These are phyloP conservation scores for Tolypocladium guangdongense DNA, from an alignment of 2,329 filamentous ascomycete genomes.

Conservation along the genomic window DNA sequence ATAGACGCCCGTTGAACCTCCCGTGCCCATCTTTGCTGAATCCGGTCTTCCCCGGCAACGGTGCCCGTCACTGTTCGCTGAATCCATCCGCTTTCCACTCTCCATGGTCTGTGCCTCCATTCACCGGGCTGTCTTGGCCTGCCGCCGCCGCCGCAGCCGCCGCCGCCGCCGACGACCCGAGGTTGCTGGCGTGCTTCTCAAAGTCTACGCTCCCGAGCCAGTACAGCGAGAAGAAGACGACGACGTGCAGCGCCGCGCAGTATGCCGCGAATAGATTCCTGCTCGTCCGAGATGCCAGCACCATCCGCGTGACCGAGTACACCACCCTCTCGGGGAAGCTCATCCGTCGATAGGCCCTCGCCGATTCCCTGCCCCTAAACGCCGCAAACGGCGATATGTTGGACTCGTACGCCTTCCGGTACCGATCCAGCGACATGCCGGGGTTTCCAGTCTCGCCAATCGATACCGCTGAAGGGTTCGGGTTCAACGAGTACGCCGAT, in stretches of 20 bases:
- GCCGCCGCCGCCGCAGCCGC: conserved; percentile 35
- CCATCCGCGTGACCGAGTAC: conserved; percentile 82
- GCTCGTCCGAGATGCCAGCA: conserved; percentile 80
- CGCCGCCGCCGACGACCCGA: conserved; percentile 36
- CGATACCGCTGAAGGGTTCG: conserved; percentile 63
- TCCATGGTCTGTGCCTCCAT: conserved; percentile 8
- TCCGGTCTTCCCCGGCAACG: background rate
- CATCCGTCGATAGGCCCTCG: conserved; percentile 86
- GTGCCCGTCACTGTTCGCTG: conserved; percentile 19
- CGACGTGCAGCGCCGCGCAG: conserved; percentile 74
- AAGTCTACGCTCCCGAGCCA: conserved; percentile 64
- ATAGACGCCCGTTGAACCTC: background rate
- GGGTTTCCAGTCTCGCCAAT: conserved; percentile 44
- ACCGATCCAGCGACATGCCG: conserved; percentile 67
- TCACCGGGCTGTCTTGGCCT: conserved; percentile 21
- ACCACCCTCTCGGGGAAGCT: conserved; percentile 81
- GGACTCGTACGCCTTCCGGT: conserved; percentile 85
- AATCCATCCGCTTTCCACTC: conserved; percentile 58
- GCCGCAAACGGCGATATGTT: conserved; percentile 93
- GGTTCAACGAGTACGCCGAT: conserved; percentile 57
- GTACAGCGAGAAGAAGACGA: conserved; percentile 81
- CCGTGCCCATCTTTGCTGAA: background rate
- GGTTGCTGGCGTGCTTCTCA: conserved; percentile 46
- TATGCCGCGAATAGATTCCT: conserved; percentile 91
- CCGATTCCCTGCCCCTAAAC: conserved; percentile 87